A percentile compares a stretch with the other conserved stretches of the same genome.
These are phyloP conservation scores for Prunus dulcis DNA, from an alignment of 306 rosid species.

Conservation along the genomic window DNA sequence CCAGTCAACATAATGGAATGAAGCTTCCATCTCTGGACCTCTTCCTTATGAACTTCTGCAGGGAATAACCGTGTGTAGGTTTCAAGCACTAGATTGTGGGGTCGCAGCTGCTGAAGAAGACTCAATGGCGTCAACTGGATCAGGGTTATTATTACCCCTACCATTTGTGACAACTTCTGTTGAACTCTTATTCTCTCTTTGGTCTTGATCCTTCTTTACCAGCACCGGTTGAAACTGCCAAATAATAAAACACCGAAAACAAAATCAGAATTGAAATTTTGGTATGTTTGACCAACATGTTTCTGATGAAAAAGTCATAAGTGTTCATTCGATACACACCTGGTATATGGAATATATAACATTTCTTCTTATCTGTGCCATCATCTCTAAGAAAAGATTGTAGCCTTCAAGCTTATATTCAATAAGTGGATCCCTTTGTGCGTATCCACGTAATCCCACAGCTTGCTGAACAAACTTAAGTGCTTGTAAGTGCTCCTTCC, in stretches of 20 bases:
- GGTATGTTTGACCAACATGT: not conserved
- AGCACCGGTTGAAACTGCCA: constrained; percentile 88
- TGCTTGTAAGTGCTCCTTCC: constrained; percentile 97
- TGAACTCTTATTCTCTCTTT: constrained; percentile 37
- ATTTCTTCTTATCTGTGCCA: constrained; percentile 96
- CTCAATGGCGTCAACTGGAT: constrained; percentile 49
- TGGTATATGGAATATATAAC: constrained; percentile 94
- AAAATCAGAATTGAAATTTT: not conserved
- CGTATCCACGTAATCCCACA: constrained; percentile 88
- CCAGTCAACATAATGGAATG: not conserved
- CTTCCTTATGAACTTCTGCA: not conserved
- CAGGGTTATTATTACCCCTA: constrained; percentile 37
- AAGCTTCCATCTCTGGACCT: constrained; percentile 1
- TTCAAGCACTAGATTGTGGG: constrained; percentile 28
- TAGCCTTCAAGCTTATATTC: constrained; percentile 97
- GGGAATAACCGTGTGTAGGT: not conserved
- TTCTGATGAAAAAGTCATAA: not conserved
- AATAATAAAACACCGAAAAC: not conserved
- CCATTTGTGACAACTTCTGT: constrained; percentile 41
- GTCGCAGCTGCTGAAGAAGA: constrained; percentile 55
- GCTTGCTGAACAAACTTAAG: constrained; percentile 97
- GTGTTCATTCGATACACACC: constrained; percentile 39
- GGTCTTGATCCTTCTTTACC: constrained; percentile 65
- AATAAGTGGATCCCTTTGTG: constrained; percentile 94
- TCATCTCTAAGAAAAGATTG: constrained; percentile 98